Percentiles rank a stretch among this genome's conserved stretches.
These are phyloP conservation scores for Arctium lappa DNA, from an alignment of 129 eudicot genomes.

Conservation along the genomic window DNA sequence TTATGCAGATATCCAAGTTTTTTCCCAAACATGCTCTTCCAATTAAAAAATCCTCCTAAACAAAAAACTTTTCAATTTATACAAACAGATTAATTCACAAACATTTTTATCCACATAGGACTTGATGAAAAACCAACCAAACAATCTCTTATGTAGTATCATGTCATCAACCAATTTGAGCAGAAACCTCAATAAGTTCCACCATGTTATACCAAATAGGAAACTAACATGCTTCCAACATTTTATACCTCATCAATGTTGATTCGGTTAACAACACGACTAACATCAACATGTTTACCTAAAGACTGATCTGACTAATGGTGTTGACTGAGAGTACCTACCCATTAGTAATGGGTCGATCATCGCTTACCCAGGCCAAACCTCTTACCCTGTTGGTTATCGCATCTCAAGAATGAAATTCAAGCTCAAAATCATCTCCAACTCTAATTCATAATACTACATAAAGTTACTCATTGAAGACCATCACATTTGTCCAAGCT, in stretches of 20 bases:
- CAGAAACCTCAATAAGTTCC: not conserved
- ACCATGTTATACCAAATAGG: not conserved
- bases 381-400: not conserved
- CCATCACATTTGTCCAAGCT: constrained; percentile 34
- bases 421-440: not conserved
- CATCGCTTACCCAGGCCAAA: not conserved
- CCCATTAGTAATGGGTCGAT: not conserved
- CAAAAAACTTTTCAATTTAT: too few relatives aligned
- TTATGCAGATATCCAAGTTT: too few relatives aligned
- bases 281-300: not conserved
- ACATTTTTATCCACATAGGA: too few relatives aligned
- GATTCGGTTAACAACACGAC: not conserved
- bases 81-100: too few relatives aligned
- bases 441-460: not conserved
- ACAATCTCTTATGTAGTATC: too few relatives aligned
- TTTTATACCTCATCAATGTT: not conserved
- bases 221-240: not conserved
- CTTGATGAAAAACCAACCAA: too few relatives aligned
- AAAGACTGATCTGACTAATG: not conserved
- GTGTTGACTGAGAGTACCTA: not conserved
- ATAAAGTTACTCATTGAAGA: constrained; percentile 13
- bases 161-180: not conserved
- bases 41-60: too few relatives aligned
- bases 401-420: not conserved
- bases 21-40: too few relatives aligned